Base-by-base conservation (phyloP, 148 eudicot species). In the Fagopyrum tataricum region DNA sequence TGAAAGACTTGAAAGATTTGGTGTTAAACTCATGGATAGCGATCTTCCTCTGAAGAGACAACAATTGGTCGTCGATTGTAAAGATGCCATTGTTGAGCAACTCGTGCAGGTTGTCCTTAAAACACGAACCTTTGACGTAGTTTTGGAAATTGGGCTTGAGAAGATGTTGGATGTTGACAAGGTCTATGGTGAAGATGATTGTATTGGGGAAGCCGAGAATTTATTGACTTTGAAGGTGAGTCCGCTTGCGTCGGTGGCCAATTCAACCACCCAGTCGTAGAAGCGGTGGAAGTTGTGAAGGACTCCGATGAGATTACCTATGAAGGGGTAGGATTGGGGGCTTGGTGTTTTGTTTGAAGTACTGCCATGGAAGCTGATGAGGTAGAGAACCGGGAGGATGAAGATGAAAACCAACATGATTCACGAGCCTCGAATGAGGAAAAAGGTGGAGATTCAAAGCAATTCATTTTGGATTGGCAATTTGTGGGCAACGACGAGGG, bases 51-150 rank as follows among this genome's bases (percentile, higher is more conserved):
- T 92, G 97, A 18, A 74, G 67, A 18, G 73, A 81, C 97, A 92
- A 92, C 4, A 73, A 51, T 0, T 85, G 79, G 4, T 78, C 89
- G 64, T 92, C 97, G 21, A 81, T 23, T 73, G 89, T 92, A 72
- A 92, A 92, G 68, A 92, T 90, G 0, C 97, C 97, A 2, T 43
- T 42, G n/a, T 96, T 96, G 12, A 92, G 87, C 52, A 92, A 81
- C 75, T 92, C 96, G 0, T 72, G 76, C 3, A 92, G 85, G 40
- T 84, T 73, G 47, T 79, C 7, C 0, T n/a, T 73, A 77, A 88
- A 81, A 0, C 79, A 75, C 0, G 75, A 6, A 20, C 97, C 97
- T 73, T 92, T 92, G 0, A 90, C 89, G 81, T 83, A 90, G 78
- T 92, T 92, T 1, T 76, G 75, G 59, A 92, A 92, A 46, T 87